phyloP scores from a whole-genome alignment of 2,329 filamentous ascomycete genomes.

The Fusarium drepaniforme region DNA sequence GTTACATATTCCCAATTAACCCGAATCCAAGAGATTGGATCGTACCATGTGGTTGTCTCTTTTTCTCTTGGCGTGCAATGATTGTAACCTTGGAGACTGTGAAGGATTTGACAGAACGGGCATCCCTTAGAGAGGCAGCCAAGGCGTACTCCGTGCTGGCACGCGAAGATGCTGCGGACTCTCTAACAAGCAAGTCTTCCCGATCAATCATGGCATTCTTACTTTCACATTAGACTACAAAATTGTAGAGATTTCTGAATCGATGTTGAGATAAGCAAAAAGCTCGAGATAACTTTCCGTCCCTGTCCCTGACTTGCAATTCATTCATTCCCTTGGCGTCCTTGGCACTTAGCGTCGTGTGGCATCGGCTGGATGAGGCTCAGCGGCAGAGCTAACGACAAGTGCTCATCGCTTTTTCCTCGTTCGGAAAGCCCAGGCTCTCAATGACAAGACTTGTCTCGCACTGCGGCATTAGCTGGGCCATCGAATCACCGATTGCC shows the following conservation, averaged over 20 bases:
- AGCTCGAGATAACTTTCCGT: not conserved
- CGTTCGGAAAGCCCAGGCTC: not conserved
- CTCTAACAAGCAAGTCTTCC: not conserved
- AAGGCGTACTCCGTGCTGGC: not conserved
- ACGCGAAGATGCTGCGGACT: not conserved
- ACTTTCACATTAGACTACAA: not conserved
- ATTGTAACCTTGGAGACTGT: not conserved
- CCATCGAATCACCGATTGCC: constrained; percentile 19
- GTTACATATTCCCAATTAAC: not conserved
- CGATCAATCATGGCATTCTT: not conserved
- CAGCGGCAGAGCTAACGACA: constrained; percentile 29
- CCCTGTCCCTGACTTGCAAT: not conserved
- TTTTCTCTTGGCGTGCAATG: not conserved
- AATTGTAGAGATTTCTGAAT: not conserved
- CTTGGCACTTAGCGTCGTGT: not conserved
- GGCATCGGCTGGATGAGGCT: constrained; percentile 21
- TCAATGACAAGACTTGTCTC: not conserved
- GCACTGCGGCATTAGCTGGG: not conserved
- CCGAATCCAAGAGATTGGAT: not conserved
- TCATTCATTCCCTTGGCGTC: not conserved
- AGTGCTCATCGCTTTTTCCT: constrained; percentile 21
- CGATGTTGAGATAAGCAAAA: not conserved
- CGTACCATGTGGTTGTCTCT: constrained; percentile 1
- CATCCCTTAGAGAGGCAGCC: not conserved
- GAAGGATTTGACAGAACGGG: not conserved